Conservation (phyloP, 352 stramenopile species). For the Phytophthora parvispora region DNA sequence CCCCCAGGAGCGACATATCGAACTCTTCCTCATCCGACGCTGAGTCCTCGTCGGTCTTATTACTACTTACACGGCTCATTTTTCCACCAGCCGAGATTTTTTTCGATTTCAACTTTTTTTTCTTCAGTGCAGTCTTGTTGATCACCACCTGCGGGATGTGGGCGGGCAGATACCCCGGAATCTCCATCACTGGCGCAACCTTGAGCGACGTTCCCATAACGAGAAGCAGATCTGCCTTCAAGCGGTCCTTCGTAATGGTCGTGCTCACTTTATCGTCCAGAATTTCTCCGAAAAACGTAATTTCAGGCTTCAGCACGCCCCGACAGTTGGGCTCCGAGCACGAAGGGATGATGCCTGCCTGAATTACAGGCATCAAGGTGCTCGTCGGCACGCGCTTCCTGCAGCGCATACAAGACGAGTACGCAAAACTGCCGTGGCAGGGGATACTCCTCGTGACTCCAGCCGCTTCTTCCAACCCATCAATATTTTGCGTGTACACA, state of each 20-base stretch:
- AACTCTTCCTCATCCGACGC: slow-evolving; percentile 65
- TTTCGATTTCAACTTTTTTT: slow-evolving; percentile 71
- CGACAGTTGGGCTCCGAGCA: slow-evolving; percentile 76
- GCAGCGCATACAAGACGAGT: slow-evolving; percentile 93
- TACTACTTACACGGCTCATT: slow-evolving; percentile 25
- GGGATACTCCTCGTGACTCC: slow-evolving; percentile 95
- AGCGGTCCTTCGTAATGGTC: slow-evolving; percentile 72
- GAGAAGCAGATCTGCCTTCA: slow-evolving; percentile 95
- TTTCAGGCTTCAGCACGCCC: slow-evolving; percentile 97
- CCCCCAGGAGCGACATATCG: slow-evolving; percentile 82
- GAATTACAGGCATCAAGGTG: slow-evolving; percentile 78
- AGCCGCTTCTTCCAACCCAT: slow-evolving; percentile 94
- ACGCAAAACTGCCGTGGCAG: slow-evolving; percentile 95
- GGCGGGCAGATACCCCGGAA: slow-evolving; percentile 84
- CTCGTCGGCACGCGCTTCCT: slow-evolving; percentile 59
- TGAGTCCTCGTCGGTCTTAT: slow-evolving; percentile 21
- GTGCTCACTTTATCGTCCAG: slow-evolving; percentile 91
- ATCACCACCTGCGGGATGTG: slow-evolving; percentile 92
- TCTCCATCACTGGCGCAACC: slow-evolving; percentile 96
- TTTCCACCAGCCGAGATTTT: slow-evolving; percentile 26
- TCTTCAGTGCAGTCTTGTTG: slow-evolving; percentile 91
- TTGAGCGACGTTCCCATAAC: slow-evolving; percentile 99
- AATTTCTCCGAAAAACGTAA: slow-evolving; percentile 98
- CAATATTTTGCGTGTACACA: slow-evolving; percentile 99
- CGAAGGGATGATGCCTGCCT: slow-evolving; percentile 81